Base-by-base conservation (phyloP, 768 basidiomycete genomes). In the Suillus variegatus region DNA sequence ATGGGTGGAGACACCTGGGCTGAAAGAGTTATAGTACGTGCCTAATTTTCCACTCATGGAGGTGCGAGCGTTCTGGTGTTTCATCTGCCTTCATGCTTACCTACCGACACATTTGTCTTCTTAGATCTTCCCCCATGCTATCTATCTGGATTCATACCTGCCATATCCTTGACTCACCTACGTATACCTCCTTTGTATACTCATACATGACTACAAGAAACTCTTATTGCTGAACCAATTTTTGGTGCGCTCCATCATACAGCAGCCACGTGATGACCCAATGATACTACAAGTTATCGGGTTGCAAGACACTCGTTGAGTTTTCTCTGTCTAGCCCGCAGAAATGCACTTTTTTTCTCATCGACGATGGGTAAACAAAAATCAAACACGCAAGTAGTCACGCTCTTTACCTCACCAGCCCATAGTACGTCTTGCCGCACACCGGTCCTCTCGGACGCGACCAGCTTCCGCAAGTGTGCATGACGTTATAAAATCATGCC, bases 401-500 rank as follows among this genome's bases (percentile, higher is more conserved):
- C 9, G 36, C 8, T 38, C 55, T 66, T 55, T 64, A 44, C 35
- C 60, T 20, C 46, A 32, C 47, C 9, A 32, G 61, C 41, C 65
- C 55, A n/a, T 60, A 38, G 36, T 38, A 38, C n/a, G 22, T 61
- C 10, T 9, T 10, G 18, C 16, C 32, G 20, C 60, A 60, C 4
- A 4, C 16, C 62, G 47, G 28, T 47, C 32, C 49, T 60, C 58
- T 22, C 44, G 18, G 38, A 54, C 22, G 20, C 66, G 41, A 58
- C 41, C 65, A 56, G 40, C 65, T 65, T 75, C 69, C 61, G 76
- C 70, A 70, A 73, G 63, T 70, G 75, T 67, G 63, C 88, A 57
- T 88, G 88, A 87, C 81, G 80, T 16, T 78, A 80, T 73, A 79
- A 85, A 66, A 73, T 89, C 61, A 80, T 84, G 78, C 74, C 32